Conservation (phyloP, 176 grass and related monocot genomes). For the Bromus sterilis region DNA sequence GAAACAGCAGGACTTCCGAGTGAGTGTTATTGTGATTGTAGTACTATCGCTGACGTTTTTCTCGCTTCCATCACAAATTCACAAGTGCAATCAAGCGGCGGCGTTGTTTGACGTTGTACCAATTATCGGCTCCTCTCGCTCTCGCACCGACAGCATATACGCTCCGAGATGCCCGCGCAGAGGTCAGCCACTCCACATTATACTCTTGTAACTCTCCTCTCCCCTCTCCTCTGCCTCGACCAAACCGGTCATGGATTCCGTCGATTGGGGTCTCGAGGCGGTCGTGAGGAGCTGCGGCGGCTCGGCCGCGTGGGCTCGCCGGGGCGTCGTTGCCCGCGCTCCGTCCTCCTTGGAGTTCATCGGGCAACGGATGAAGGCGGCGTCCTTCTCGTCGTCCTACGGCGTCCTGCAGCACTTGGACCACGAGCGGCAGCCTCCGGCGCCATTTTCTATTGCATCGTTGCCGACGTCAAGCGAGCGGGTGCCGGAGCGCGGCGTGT, state of each 20-base stretch:
- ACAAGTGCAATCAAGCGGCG: no score
- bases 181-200: no score
- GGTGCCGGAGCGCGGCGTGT: not conserved
- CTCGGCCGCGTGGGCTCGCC: not conserved
- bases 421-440: not conserved
- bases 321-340: not conserved
- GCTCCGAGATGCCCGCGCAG: no score
- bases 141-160: no score
- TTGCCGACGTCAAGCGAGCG: not conserved
- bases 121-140: no score
- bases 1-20: no score
- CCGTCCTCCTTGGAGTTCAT: not conserved
- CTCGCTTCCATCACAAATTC: no score
- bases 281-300: conserved; percentile 65
- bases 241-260: conserved; percentile 33
- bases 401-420: conserved; percentile 25
- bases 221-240: no score
- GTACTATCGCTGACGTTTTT: no score
- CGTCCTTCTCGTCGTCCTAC: not conserved
- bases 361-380: not conserved
- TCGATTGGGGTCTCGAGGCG: conserved; percentile 77
- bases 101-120: no score
- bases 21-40: no score
- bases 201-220: no score
- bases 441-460: conserved; percentile 27